Percentiles rank a stretch among this genome's conserved stretches.
phyloP scores from a whole-genome alignment of 495 filamentous ascomycete genomes.

The Aspergillus egyptiacus region DNA sequence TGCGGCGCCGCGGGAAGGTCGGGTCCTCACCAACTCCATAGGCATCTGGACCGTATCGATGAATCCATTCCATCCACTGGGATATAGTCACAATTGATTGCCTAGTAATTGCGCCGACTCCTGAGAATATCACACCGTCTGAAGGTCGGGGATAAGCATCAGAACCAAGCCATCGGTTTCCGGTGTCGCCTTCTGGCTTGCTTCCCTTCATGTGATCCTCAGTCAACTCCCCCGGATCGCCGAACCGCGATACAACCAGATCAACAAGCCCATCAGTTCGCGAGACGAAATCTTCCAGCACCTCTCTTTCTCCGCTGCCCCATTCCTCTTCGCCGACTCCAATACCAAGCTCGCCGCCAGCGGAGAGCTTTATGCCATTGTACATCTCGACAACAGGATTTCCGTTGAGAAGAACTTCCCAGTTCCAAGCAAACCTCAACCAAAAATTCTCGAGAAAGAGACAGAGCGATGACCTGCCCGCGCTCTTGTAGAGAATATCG shows the following conservation, averaged over 20 bases:
- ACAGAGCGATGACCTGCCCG: slow-evolving; percentile 57
- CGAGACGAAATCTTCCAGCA: slow-evolving; percentile 73
- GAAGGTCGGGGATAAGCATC: slow-evolving; percentile 57
- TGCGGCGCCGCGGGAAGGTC: slow-evolving; percentile 46
- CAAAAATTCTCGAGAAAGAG: slow-evolving; percentile 70
- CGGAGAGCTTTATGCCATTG: slow-evolving; percentile 82
- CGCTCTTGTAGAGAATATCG: slow-evolving; percentile 55
- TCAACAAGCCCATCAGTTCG: slow-evolving; percentile 67
- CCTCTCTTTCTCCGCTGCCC: slow-evolving; percentile 85
- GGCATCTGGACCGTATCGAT: slow-evolving; percentile 65
- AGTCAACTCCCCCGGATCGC: slow-evolving; percentile 36
- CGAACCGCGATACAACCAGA: slow-evolving; percentile 80
- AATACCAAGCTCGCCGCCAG: slow-evolving; percentile 83
- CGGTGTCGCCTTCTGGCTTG: slow-evolving; percentile 5
- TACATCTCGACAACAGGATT: slow-evolving; percentile 77
- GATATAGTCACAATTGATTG: slow-evolving; percentile 60
- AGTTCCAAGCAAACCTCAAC: slow-evolving; percentile 70
- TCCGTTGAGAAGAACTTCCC: slow-evolving; percentile 85
- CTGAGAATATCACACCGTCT: slow-evolving; percentile 81
- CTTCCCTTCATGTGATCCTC: slow-evolving; percentile 10
- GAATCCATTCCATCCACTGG: slow-evolving; percentile 80
- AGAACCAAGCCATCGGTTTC: slow-evolving; percentile 56
- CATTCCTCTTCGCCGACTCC: slow-evolving; percentile 93
- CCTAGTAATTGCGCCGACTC: slow-evolving; percentile 61
- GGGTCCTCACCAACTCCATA: slow-evolving; percentile 79